Evolutionary conservation across 2,329 filamentous ascomycete genomes (phyloP), one percentile per base, ranked within the genome.

Genomic region (Arachnomyces sp.): DNA sequence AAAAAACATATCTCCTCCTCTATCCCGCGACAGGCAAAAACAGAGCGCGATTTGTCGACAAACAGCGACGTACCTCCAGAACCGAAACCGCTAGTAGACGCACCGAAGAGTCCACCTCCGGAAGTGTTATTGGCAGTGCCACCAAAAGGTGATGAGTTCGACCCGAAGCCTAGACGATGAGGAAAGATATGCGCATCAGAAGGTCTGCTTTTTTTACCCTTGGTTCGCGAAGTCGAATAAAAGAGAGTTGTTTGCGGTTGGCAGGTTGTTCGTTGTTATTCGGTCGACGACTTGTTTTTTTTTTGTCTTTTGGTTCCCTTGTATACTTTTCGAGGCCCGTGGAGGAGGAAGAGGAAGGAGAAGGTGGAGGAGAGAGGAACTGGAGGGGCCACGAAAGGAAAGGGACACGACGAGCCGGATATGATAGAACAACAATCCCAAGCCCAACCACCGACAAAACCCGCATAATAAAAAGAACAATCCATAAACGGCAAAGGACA

Each of bases 71-170:
- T 53, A 55, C 51, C 51, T 51, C 51, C 52, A 43, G 52, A 51
- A 12, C 51, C 53, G 37, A 52, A 56, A 36, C 49, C 51, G 36
- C 50, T 40, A 35, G 45, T 44, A 45, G 47, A 42, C 31, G 38
- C 43, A 38, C 47, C 44, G 37, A 49, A 48, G n/a, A 37, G 47
- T 40, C 48, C 51, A 38, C 50, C 49, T n/a, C n/a, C n/a, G n/a
- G n/a, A n/a, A n/a, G n/a, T n/a, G 31, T 50, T 52, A 40, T 46
- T 51, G 28, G 52, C 54, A 44, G 46, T 51, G 36, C 42, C 50
- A 32, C 63, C 63, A 49, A 66, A 66, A 14, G 64, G 48, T 34
- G 52, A 45, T 43, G 59, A 55, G 20, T 49, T 58, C 40, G 57
- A 14, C 44, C 63, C 63, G 47, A 66, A 66, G 44, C 55, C 63